Evolutionary conservation across 371 early-diverging fungal species (phyloP).

Genomic region (Polyrhizophydium stewartii): DNA sequence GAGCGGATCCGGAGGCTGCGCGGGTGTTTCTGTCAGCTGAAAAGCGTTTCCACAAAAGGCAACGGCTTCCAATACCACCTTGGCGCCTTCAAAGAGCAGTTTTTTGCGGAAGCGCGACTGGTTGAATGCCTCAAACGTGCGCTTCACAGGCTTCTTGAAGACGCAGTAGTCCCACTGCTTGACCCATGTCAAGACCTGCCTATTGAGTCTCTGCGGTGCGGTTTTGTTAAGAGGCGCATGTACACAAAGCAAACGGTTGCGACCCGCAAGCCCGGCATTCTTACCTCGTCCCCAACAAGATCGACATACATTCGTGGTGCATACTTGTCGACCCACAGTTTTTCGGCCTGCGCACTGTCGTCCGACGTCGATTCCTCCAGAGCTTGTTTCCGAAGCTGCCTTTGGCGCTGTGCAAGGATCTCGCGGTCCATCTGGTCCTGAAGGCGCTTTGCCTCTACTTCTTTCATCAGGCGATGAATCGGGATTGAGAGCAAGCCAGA

Average conservation of each 20-base stretch:
- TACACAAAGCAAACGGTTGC: neutral
- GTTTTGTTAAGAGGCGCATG: neutral
- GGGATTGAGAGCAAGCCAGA: neutral
- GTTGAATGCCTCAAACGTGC: neutral
- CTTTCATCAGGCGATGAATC: neutral
- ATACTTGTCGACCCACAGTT: constrained; percentile 90
- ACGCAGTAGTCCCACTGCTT: constrained; percentile 96
- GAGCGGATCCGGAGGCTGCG: constrained; percentile 40
- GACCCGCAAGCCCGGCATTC: neutral
- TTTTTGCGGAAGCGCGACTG: constrained; percentile 1
- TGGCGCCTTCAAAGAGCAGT: neutral
- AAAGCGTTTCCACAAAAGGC: too few relatives aligned
- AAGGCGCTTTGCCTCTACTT: neutral
- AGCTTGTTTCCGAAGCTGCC: neutral
- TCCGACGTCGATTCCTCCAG: neutral
- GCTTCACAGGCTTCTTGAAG: constrained; percentile 53
- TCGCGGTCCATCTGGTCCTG: neutral
- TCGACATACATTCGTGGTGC: constrained; percentile 79
- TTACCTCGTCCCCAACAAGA: constrained; percentile 85
- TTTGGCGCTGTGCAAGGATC: neutral
- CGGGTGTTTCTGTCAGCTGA: neutral
- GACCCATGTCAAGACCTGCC: constrained; percentile 87
- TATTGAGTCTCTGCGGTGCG: constrained; percentile 62
- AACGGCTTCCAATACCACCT: neutral
- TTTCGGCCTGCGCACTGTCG: constrained; percentile 5